Conservation (phyloP, 805 yeast genomes). For the Candida rishiriensis region DNA sequence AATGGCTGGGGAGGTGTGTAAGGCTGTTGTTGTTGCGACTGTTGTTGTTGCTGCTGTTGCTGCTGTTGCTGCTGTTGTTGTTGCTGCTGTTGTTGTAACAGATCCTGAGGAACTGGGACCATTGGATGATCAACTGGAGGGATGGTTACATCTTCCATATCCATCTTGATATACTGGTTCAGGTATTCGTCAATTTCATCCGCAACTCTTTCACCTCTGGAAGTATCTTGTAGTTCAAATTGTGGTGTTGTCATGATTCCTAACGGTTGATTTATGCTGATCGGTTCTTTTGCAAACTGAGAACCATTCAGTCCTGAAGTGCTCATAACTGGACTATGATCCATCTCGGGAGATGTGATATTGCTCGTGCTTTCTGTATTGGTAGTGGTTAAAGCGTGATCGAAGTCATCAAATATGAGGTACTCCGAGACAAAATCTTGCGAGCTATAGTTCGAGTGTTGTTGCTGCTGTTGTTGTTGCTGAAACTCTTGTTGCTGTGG, state of each 20-base stretch:
- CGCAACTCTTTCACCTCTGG: neutral
- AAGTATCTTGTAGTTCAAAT: neutral
- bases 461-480: neutral
- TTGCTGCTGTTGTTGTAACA: neutral
- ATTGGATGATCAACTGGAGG: neutral
- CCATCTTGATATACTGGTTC: constrained; percentile 17
- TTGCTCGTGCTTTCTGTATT: constrained; percentile 3
- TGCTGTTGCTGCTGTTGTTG: neutral
- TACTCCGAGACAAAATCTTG: constrained; percentile 4
- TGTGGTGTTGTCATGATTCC: neutral
- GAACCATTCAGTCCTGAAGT: too few relatives aligned
- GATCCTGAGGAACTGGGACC: neutral
- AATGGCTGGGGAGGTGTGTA: neutral
- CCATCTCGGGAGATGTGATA: neutral
- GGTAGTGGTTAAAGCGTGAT: constrained; percentile 1
- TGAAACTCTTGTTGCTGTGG: neutral
- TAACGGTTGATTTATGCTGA: constrained; percentile 7
- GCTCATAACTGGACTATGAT: too few relatives aligned
- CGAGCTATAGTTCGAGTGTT: neutral
- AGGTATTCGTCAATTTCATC: constrained; percentile 16
- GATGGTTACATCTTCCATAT: constrained; percentile 9
- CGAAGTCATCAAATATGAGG: constrained; percentile 9
- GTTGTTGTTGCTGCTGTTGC: neutral
- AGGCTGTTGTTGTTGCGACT: neutral
- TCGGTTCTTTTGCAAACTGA: neutral